Evolutionary conservation across 2,329 filamentous ascomycete species (phyloP), one percentile per base, ranked within the genome.

Genomic region (Orbilia oligospora): DNA sequence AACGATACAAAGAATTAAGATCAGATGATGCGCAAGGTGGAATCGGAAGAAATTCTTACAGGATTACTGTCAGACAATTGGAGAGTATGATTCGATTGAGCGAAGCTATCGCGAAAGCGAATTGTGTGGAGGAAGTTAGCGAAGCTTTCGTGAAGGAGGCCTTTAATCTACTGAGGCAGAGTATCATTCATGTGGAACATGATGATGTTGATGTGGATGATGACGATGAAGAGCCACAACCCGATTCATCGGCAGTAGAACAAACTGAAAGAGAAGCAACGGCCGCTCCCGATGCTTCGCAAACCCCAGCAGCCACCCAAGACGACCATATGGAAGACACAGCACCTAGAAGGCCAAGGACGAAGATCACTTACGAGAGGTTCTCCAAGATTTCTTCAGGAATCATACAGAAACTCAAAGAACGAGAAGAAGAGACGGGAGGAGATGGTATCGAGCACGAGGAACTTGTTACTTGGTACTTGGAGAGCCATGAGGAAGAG

Each of bases 81-180:
- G 96, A 99, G 85, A 95, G 92, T 83, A 91, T 99, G 88, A 98
- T 99, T 81, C 93, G 96, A 80, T 87, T 99, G 71, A 95, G 92
- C 69, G 96, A 99, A 85, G 96, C 96, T n/a, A 97, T 99, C 81
- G 96, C 96, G 75, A 98, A 98, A 85, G 93, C 94, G 75, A 98
- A 97, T 84, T 99, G 96, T 83, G 93, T 97, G 14, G 92, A 95
- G 82, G 94, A 97, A 80, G 92, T 99, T 79, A 91, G 90, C 1
- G 88, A 92, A 0, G 89, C 89, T 0, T 97, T 98, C 85, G 96
- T 99, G 16, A 89, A 92, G 48, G 96, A 99, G 85, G 96, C 95
- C 0, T 98, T 92, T 84, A 93, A 96, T 82, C 88, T 99, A 9
- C 89, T 99, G 12, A 88, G 94, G 49, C 94, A 97, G 85, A 96